Conservation (phyloP, 2,329 filamentous ascomycete species). For the Phyllosticta citrichinensis region DNA sequence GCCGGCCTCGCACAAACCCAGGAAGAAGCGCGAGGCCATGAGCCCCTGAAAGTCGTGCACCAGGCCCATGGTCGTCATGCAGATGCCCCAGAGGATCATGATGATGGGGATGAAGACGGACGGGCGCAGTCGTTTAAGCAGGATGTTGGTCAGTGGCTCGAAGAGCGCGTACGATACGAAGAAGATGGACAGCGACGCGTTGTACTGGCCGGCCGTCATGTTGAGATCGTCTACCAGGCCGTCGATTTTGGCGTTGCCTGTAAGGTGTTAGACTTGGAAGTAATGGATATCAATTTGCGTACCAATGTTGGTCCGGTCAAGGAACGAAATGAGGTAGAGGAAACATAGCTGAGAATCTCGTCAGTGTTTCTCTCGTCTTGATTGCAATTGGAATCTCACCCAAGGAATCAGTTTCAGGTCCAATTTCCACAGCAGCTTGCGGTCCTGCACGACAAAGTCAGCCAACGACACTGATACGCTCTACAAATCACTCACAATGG, state of each 20-base stretch:
- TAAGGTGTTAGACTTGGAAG: not conserved
- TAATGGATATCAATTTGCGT: too few species aligned
- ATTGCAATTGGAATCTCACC: conserved; percentile 19
- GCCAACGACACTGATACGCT: not conserved
- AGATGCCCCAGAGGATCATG: conserved; percentile 62
- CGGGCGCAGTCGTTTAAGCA: conserved; percentile 67
- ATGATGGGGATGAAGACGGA: conserved; percentile 73
- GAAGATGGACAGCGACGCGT: conserved; percentile 68
- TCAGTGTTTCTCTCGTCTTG: not conserved
- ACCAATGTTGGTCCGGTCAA: conserved; percentile 59
- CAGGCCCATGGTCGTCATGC: conserved; percentile 62
- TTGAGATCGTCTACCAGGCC: conserved; percentile 48
- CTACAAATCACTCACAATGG: conserved; percentile 40
- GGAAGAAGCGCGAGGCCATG: conserved; percentile 42
- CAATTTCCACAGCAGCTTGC: conserved; percentile 51
- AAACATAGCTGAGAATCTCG: conserved; percentile 45
- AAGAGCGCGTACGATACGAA: conserved; percentile 78
- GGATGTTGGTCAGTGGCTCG: conserved; percentile 66
- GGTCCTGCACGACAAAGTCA: conserved; percentile 39
- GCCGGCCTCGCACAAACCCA: conserved; percentile 64
- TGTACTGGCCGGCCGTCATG: conserved; percentile 59
- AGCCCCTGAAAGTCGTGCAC: conserved; percentile 12
- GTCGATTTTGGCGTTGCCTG: conserved; percentile 56
- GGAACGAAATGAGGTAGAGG: conserved; percentile 64
- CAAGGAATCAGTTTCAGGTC: conserved; percentile 54